Percentiles rank a stretch among this genome's conserved stretches.
phyloP scores from a whole-genome alignment of 306 rosid species.

The Prunus mume region DNA sequence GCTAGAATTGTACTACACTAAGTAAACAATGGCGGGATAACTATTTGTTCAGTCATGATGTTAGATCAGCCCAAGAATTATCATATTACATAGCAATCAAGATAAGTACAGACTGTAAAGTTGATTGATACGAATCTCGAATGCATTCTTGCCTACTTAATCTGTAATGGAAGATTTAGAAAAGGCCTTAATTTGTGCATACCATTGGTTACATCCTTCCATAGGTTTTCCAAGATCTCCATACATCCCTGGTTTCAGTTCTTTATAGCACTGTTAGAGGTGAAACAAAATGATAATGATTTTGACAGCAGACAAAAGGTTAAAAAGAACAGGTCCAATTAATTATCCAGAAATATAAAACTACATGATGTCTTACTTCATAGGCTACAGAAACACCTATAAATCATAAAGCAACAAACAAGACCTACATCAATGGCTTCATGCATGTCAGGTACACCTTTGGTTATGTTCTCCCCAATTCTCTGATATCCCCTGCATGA shows the following conservation, averaged over 20 bases:
- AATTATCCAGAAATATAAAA: not conserved
- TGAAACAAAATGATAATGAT: conserved; percentile 7
- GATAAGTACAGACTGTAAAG: not conserved
- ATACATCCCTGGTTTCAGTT: conserved; percentile 70
- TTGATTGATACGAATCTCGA: not conserved
- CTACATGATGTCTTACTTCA: too few species aligned
- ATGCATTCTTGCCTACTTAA: not conserved
- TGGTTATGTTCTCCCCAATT: conserved; percentile 74
- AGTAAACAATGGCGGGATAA: not conserved
- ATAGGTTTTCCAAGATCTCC: conserved; percentile 81
- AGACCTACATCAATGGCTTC: conserved; percentile 91
- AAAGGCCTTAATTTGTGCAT: conserved; percentile 26
- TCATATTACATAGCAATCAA: not conserved
- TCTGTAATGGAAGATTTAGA: not conserved
- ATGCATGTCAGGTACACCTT: conserved; percentile 83
- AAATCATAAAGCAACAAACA: not conserved
- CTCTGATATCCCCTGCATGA: conserved; percentile 79
- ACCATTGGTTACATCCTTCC: conserved; percentile 92
- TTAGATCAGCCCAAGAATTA: not conserved
- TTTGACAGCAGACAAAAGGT: not conserved
- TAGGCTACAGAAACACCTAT: too few species aligned
- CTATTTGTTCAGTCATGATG: not conserved
- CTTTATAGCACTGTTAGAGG: conserved; percentile 69
- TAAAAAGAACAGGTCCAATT: not conserved
- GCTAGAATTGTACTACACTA: not conserved